phyloP scores from a whole-genome alignment of 352 stramenopile species.

The Pythium sukuiense region DNA sequence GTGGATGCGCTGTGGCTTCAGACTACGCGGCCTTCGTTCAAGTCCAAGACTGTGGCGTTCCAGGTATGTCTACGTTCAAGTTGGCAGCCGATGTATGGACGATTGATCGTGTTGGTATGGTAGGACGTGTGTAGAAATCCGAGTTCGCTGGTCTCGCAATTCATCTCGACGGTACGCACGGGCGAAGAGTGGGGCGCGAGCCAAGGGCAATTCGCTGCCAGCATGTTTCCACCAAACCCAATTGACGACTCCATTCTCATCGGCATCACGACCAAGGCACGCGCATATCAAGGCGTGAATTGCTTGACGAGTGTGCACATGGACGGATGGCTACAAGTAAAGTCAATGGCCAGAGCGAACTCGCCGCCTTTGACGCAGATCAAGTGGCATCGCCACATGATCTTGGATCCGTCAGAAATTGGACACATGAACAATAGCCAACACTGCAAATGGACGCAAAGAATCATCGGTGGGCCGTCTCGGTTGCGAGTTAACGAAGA shows the following conservation, averaged over 20 bases:
- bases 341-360: not conserved
- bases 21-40: not conserved
- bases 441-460: not conserved
- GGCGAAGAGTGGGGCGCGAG: not conserved
- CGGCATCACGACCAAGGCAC: not conserved
- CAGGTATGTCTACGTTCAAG: no score
- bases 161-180: not conserved
- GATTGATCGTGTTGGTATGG: no score
- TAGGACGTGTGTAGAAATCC: not conserved
- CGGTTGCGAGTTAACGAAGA: not conserved
- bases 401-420: not conserved
- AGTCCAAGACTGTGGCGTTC: not conserved
- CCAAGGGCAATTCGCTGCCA: not conserved
- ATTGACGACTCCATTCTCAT: not conserved
- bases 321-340: not conserved
- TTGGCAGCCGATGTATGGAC: no score
- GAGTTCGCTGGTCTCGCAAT: not conserved
- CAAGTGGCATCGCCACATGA: not conserved
- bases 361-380: not conserved
- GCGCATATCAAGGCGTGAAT: not conserved
- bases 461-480: not conserved
- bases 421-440: not conserved
- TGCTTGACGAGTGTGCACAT: not conserved
- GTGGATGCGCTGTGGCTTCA: constrained; percentile 10
- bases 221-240: not conserved